Percentiles rank a stretch among this genome's conserved stretches.
Evolutionary conservation across 1,284 basidiomycete species (phyloP).

Genomic region (Microbotryum silenes-acaulis): DNA sequence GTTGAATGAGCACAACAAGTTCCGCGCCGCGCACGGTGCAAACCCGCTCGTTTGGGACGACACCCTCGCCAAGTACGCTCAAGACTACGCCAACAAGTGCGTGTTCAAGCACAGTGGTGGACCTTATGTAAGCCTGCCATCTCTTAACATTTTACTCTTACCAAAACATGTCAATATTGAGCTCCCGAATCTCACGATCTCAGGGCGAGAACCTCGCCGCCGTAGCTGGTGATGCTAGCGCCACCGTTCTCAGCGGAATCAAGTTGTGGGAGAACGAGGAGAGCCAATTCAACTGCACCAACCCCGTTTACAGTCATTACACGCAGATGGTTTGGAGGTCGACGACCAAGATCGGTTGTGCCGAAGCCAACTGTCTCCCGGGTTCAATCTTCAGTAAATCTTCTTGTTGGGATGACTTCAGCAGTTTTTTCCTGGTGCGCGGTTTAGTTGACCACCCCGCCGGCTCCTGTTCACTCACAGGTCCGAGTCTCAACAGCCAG

Average conservation of each 20-base stretch:
- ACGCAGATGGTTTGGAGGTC: constrained; percentile 27
- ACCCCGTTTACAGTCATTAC: constrained; percentile 21
- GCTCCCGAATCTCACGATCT: background rate
- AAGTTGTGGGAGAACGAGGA: constrained; percentile 22
- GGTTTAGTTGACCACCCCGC: too few species aligned
- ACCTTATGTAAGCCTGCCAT: constrained; percentile 3
- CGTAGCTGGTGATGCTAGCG: background rate
- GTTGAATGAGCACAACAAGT: constrained; percentile 23
- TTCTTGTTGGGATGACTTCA: too few species aligned
- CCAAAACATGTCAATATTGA: too few species aligned
- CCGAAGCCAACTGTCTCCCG: constrained; percentile 3
- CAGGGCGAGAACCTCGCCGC: constrained; percentile 29
- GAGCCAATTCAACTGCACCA: constrained; percentile 10
- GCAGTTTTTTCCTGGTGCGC: too few species aligned
- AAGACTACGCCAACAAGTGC: constrained; percentile 18
- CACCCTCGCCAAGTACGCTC: constrained; percentile 13
- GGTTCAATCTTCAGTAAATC: constrained; percentile 12
- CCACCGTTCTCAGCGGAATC: constrained; percentile 4
- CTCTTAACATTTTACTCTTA: too few species aligned
- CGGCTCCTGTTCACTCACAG: too few species aligned
- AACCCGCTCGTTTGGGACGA: constrained; percentile 11
- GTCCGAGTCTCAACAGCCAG: too few species aligned
- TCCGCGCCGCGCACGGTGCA: constrained; percentile 22
- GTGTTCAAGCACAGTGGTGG: constrained; percentile 22
- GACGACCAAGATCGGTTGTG: constrained; percentile 21